These are phyloP conservation scores for Nannizziopsis arthrosporioides DNA, from an alignment of 2,329 filamentous ascomycete species.

Conservation along the genomic window DNA sequence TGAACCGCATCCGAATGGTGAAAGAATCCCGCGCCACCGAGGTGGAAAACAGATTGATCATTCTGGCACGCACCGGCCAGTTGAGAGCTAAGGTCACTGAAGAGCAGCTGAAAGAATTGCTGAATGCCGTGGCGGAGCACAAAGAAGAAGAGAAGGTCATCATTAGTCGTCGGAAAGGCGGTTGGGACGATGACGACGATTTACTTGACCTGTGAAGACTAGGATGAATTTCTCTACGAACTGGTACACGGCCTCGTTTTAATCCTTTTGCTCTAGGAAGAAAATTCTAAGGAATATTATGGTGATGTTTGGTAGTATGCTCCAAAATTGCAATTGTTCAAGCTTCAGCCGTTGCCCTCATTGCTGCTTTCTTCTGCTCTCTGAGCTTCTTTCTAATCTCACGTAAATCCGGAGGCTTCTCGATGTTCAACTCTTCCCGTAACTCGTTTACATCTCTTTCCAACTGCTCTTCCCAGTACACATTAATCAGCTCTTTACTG, in stretches of 20 bases:
- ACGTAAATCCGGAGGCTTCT: slow-evolving; percentile 77
- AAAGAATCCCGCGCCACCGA: slow-evolving; percentile 84
- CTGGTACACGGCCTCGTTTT: too few species aligned
- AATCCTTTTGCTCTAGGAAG: background rate
- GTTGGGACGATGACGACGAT: slow-evolving; percentile 76
- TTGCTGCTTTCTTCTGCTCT: slow-evolving; percentile 55
- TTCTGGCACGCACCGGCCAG: slow-evolving; percentile 79
- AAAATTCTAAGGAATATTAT: background rate
- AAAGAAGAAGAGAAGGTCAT: slow-evolving; percentile 69
- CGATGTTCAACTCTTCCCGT: slow-evolving; percentile 64
- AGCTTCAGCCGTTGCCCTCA: slow-evolving; percentile 30
- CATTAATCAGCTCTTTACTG: slow-evolving; percentile 74
- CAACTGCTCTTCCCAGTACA: slow-evolving; percentile 95
- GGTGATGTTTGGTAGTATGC: background rate
- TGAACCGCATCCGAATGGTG: slow-evolving; percentile 88
- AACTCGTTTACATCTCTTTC: slow-evolving; percentile 70
- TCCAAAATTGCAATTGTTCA: background rate
- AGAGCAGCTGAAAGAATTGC: slow-evolving; percentile 80
- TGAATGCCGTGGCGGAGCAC: slow-evolving; percentile 72
- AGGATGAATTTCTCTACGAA: background rate
- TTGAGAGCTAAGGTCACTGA: slow-evolving; percentile 80
- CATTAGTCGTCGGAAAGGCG: slow-evolving; percentile 68
- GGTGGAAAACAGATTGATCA: slow-evolving; percentile 85
- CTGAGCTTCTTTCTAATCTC: slow-evolving; percentile 59
- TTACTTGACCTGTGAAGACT: slow-evolving; percentile 30